Base-by-base conservation (phyloP, 2,329 filamentous ascomycete species). In the Claviceps monticola region DNA sequence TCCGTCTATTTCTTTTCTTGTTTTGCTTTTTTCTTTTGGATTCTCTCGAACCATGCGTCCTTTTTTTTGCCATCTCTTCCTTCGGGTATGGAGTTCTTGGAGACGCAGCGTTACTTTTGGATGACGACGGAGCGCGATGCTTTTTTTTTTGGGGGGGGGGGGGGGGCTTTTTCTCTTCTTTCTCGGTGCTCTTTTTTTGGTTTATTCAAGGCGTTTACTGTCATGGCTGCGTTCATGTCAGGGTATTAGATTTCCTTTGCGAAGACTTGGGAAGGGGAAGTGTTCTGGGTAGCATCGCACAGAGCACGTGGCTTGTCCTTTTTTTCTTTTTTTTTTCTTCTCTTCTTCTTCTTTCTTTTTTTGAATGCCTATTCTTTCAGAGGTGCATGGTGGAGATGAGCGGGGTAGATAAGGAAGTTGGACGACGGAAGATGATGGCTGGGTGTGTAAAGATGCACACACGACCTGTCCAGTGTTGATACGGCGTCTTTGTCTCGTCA, bases 311-410 rank as follows among this genome's bases (percentile, higher is more conserved):
- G 19, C 29, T 39, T 46, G 37, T 19, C 26, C 16, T 26, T 26
- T 29, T 16, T 44, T 26, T n/a, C n/a, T 44, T 13, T 7, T 16
- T 3, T 1, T 16, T 7, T 6, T 26, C 39, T 44, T 49, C 17
- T 45, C 16, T 6, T 26, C 39, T 44, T 49, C 17, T 45, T 42
- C 19, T 13, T 42, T 4, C 19, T 8, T 46, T 21, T 11, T 29
- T 13, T n/a, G 55, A 63, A 23, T 64, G 51, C 56, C 62, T 62
- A 11, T 58, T 52, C 49, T 58, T 34, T 34, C 29, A 34, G 29
- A 34, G 29, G 29, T 34, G 29, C 9, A 34, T 11, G 29, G 29
- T 11, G 29, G 29, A 34, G 29, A 34, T 34, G 29, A 34, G 29
- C 29, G 29, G 29, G 29, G 29, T 34, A 9, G 29, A 34, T 34